A percentile compares a stretch with the other conserved stretches of the same genome.
phyloP scores from a whole-genome alignment of 352 stramenopile species.

The Blastocystis sp. region DNA sequence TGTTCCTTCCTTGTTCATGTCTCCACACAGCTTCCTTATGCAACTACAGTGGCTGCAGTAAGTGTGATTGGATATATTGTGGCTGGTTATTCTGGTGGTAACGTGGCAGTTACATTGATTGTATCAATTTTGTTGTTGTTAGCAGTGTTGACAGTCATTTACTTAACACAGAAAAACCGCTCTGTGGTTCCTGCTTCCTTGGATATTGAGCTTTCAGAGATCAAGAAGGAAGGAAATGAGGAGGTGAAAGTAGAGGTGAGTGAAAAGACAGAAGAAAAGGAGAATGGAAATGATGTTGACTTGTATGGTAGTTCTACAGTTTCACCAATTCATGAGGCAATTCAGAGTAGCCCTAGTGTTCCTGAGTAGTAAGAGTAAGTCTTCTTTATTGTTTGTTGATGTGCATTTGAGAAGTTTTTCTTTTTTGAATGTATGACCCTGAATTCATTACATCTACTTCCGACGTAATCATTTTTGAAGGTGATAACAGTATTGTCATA shows the following conservation, averaged over 20 bases:
- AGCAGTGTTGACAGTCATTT: neutral
- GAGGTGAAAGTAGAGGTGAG: neutral
- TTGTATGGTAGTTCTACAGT: neutral
- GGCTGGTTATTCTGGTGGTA: neutral
- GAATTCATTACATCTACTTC: no score
- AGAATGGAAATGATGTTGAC: neutral
- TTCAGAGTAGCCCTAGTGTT: no score
- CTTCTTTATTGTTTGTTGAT: no score
- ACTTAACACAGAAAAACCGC: neutral
- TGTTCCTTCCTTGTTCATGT: constrained; percentile 69
- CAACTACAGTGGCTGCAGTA: neutral
- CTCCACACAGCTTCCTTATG: constrained; percentile 70
- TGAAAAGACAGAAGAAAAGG: neutral
- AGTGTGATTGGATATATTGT: constrained; percentile 37
- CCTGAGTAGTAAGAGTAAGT: no score
- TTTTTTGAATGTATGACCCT: no score
- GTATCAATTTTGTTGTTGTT: constrained; percentile 13
- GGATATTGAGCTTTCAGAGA: constrained; percentile 19
- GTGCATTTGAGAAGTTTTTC: no score
- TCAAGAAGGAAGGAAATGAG: constrained; percentile 11
- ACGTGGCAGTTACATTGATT: neutral
- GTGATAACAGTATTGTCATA: neutral
- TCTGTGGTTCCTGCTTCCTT: neutral
- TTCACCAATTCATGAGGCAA: neutral
- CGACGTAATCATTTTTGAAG: no score